Percentiles rank a stretch among this genome's conserved stretches.
Evolutionary conservation across 2,329 filamentous ascomycete species (phyloP).

Genomic region (Cercospora sp.): DNA sequence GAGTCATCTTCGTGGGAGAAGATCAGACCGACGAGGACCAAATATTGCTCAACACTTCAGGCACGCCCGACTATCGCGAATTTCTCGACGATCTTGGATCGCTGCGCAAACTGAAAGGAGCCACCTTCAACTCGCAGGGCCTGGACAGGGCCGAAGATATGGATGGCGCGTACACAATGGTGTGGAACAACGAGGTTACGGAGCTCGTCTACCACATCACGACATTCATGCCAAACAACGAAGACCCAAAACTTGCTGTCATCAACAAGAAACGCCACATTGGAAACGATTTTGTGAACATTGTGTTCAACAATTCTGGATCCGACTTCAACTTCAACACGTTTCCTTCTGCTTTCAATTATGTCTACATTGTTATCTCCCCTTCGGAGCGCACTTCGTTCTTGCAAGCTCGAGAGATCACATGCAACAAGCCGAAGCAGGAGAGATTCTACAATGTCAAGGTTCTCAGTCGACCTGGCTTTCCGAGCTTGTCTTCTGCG

Average conservation of each 20-base stretch:
- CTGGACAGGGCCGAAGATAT: conserved; percentile 74
- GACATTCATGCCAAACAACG: conserved; percentile 93
- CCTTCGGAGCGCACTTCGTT: conserved; percentile 80
- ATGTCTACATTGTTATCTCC: conserved; percentile 93
- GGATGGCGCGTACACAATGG: conserved; percentile 86
- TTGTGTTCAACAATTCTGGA: conserved; percentile 97
- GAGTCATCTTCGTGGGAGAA: conserved; percentile 88
- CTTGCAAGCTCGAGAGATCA: conserved; percentile 59
- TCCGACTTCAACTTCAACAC: conserved; percentile 81
- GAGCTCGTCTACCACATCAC: conserved; percentile 95
- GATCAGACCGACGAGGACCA: conserved; percentile 79
- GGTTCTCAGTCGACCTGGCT: conserved; percentile 82
- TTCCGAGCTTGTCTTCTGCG: conserved; percentile 88
- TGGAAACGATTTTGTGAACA: conserved; percentile 96
- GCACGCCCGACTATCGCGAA: conserved; percentile 82
- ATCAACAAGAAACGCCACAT: conserved; percentile 87
- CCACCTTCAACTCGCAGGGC: conserved; percentile 90
- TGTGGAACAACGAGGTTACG: conserved; percentile 91
- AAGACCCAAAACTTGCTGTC: conserved; percentile 61
- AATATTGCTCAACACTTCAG: conserved; percentile 82
- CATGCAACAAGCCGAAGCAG: conserved; percentile 40
- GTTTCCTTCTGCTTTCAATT: conserved; percentile 94
- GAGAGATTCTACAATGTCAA: conserved; percentile 80
- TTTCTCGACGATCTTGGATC: conserved; percentile 83
- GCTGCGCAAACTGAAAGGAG: conserved; percentile 75